A percentile compares a stretch with the other conserved stretches of the same genome.
phyloP scores from a whole-genome alignment of 768 basidiomycete species.

The Stropharia rugosoannulata region DNA sequence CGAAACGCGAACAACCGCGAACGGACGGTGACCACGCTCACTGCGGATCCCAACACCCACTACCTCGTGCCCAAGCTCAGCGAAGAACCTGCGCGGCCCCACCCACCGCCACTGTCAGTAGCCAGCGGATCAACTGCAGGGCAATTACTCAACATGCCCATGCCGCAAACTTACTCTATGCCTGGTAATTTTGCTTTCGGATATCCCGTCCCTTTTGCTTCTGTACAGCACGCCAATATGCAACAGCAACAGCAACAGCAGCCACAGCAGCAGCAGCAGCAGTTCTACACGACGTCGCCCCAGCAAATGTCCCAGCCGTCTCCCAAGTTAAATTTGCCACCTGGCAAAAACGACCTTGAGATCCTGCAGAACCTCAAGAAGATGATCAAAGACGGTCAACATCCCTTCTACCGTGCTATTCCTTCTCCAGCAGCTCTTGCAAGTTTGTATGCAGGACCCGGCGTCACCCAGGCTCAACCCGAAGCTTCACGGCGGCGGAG shows the following conservation, averaged over 20 bases:
- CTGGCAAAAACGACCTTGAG: conserved; percentile 69
- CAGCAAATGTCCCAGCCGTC: conserved; percentile 6
- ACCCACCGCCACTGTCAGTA: conserved; percentile 30
- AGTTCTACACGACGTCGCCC: conserved; percentile 19
- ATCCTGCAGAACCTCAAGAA: conserved; percentile 74
- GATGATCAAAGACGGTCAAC: conserved; percentile 69
- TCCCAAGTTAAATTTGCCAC: conserved; percentile 31
- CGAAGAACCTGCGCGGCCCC: conserved; percentile 47
- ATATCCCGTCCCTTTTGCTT: conserved; percentile 29
- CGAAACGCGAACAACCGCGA: conserved; percentile 56
- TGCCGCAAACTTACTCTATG: conserved; percentile 30
- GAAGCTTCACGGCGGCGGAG: conserved; percentile 2
- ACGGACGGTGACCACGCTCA: conserved; percentile 68
- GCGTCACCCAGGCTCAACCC: conserved; percentile 11
- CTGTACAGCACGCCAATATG: conserved; percentile 25
- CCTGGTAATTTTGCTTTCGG: conserved; percentile 37
- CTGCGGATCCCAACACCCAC: conserved; percentile 54
- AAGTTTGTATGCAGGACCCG: conserved; percentile 61
- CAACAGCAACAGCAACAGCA: conserved; percentile 27
- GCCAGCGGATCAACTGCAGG: conserved; percentile 13
- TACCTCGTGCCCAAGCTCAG: conserved; percentile 51
- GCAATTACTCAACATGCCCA: conserved; percentile 24
- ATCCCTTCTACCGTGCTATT: conserved; percentile 65
- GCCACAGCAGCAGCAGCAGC: conserved; percentile 24
- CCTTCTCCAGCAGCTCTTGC: conserved; percentile 68